Evolutionary conservation across 768 basidiomycete species (phyloP), one percentile per base, ranked within the genome.

Genomic region (Suillus tomentosus): DNA sequence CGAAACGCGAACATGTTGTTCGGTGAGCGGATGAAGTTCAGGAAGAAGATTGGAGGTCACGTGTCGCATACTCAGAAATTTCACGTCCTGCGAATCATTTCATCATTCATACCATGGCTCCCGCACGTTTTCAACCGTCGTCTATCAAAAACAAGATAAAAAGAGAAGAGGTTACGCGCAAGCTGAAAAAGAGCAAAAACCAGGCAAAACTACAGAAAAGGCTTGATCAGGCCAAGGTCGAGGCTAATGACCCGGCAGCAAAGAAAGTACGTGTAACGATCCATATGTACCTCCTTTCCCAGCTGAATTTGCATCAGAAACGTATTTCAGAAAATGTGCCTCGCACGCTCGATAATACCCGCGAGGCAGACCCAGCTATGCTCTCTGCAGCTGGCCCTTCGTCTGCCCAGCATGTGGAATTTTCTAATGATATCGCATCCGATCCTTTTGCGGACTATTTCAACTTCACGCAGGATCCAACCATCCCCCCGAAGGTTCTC

Each of bases 291-390:
- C 31, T 47, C 43, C 17, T 36, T 62, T 40, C 56, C 1, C 40
- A 14, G 36, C n/a, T 37, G 39, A 65, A 60, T 55, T 57, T 1
- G 15, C 19, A 47, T 13, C 64, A 96, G 94, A 89, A 89, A 87
- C 87, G 95, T 63, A 78, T 92, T 27, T 83, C 85, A 7, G 86
- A 91, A 70, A 97, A 97, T 80, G 82, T 96, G 11, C 96, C 96
- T 0, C 85, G 85, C 53, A 99, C 97, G 0, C 85, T 98, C 27
- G 97, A 99, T 73, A 99, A 98, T 73, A 91, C 88, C 65, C 87
- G 96, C 66, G 90, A 96, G 75, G 91, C 87, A 72, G 91, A 91
- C 72, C 89, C 88, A 8, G 67, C 65, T 66, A 64, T 66, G 42
- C 68, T 78, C 39, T 77, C 79, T 1, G 72, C 80, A 10, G 77